Conservation (phyloP, 2,329 filamentous ascomycete genomes). For the Capronia coronata region DNA sequence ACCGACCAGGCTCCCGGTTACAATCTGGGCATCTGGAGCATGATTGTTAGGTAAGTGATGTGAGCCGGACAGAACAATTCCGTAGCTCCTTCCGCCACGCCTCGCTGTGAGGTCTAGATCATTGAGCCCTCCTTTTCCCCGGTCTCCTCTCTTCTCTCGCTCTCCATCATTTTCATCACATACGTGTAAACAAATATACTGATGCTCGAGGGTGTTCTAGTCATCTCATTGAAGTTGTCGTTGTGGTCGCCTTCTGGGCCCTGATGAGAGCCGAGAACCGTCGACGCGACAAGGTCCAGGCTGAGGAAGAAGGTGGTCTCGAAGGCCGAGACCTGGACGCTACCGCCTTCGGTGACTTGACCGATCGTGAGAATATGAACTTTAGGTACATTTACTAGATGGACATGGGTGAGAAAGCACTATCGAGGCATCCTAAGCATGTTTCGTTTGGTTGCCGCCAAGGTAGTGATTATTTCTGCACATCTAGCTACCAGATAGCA, state of each 20-base stretch:
- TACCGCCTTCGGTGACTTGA: constrained; percentile 51
- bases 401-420: too few species aligned
- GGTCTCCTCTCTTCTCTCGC: too few species aligned
- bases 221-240: constrained; percentile 46
- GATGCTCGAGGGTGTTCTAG: not conserved
- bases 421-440: too few species aligned
- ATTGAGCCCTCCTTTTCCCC: too few species aligned
- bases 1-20: constrained; percentile 48
- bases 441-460: too few species aligned
- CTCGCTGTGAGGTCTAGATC: too few species aligned
- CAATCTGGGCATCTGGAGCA: constrained; percentile 49
- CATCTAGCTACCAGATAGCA: too few species aligned
- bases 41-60: constrained; percentile 43
- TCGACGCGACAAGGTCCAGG: constrained; percentile 45
- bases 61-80: too few species aligned
- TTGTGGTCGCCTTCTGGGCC: constrained; percentile 43
- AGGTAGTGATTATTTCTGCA: too few species aligned
- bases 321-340: constrained; percentile 30
- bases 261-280: constrained; percentile 47
- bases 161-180: too few species aligned
- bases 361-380: constrained; percentile 49
- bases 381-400: constrained; percentile 26
- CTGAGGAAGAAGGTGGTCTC: constrained; percentile 29
- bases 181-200: not conserved
- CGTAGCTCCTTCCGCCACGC: too few species aligned